phyloP scores from a whole-genome alignment of 1,284 basidiomycete species.

The Blastosporella zonata region DNA sequence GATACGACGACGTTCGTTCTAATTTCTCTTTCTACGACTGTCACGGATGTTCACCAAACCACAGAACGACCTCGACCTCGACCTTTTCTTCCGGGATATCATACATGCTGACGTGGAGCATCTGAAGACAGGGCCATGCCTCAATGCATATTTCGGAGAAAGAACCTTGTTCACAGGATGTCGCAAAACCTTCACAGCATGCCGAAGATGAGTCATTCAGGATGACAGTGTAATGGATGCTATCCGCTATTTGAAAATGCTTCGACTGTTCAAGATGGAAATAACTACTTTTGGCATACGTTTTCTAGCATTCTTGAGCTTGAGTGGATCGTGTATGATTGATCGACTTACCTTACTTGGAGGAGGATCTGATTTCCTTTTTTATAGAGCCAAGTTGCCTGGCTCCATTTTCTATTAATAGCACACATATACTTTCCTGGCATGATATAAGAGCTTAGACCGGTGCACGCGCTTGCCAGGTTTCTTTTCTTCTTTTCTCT shows the following conservation, averaged over 20 bases:
- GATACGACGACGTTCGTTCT: constrained; percentile 51
- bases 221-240: background rate
- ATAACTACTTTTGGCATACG: no score
- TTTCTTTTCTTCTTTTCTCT: background rate
- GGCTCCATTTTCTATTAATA: no score
- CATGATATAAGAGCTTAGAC: background rate
- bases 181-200: background rate
- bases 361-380: no score
- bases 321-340: no score
- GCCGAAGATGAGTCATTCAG: background rate
- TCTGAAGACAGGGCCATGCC: constrained; percentile 43
- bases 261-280: no score
- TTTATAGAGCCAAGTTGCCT: no score
- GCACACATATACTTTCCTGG: no score
- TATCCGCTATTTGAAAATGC: background rate
- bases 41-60: background rate
- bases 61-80: constrained; percentile 63
- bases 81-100: constrained; percentile 55
- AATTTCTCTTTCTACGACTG: background rate
- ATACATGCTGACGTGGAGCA: constrained; percentile 50
- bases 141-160: constrained; percentile 41
- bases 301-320: no score
- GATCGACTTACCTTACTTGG: no score
- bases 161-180: no score
- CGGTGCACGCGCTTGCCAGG: background rate